These are phyloP conservation scores for Colletotrichum sp. DNA, from an alignment of 2,329 filamentous ascomycete species.

Conservation along the genomic window DNA sequence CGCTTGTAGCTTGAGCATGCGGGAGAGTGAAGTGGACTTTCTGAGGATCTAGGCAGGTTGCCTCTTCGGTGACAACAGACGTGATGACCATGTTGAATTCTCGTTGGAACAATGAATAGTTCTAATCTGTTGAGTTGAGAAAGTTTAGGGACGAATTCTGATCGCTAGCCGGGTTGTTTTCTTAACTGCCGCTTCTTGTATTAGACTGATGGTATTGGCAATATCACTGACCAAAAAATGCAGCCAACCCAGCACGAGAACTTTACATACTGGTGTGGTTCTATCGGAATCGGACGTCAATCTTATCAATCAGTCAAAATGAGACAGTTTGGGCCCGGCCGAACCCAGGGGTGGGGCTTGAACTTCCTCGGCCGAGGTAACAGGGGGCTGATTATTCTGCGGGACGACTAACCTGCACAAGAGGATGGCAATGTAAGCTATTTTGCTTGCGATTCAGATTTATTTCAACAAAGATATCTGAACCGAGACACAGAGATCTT, in stretches of 20 bases:
- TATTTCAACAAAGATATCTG: background rate
- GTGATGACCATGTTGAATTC: background rate
- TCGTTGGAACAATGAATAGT: background rate
- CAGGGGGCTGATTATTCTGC: background rate
- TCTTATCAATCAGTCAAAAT: background rate
- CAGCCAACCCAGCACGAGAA: background rate
- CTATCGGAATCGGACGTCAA: background rate
- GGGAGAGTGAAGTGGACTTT: background rate
- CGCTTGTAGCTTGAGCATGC: background rate
- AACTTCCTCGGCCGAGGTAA: background rate
- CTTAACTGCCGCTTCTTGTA: background rate
- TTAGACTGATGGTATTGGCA: background rate
- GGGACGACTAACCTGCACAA: background rate
- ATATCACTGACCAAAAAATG: background rate
- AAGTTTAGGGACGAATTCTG: background rate
- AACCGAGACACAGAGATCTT: background rate
- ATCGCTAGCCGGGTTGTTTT: background rate
- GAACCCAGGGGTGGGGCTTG: background rate
- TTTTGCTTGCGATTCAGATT: background rate
- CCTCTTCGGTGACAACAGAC: background rate
- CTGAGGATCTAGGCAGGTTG: background rate
- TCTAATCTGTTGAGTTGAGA: background rate
- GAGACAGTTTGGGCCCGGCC: background rate
- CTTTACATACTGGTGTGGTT: background rate
- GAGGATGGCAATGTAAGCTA: background rate